Evolutionary conservation across 768 basidiomycete species (phyloP), one percentile per base, ranked within the genome.

Genomic region (Podaxis rugospora): DNA sequence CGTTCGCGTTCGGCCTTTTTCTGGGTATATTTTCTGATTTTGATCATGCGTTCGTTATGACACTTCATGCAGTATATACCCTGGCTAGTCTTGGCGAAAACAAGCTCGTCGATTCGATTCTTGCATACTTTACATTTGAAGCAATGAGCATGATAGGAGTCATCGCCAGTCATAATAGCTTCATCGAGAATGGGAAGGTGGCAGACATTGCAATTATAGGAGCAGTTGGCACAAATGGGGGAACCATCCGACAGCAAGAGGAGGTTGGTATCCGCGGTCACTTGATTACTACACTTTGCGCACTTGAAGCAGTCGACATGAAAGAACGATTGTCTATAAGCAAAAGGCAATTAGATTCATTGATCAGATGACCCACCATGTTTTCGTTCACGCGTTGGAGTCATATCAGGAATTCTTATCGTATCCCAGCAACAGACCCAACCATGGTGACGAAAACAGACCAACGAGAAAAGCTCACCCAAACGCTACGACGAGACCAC

Each of bases 61-160:
- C 97, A 99, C 52, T 87, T 84, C 97, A 96, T 98, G 72, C 97
- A 99, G 71, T 98, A 98, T 59, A 98, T 98, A 57, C 97, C 97
- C 68, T 97, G 93, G 62, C 88, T 92, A 0, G 97, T 98, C 79
- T 98, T 98, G 61, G 97, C 97, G 65, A 98, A 99, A 59, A 98
- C 94, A 55, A 98, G 85, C 72, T 99, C 97, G 74, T 98, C 95
- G 64, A 99, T 99, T 60, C 93, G 84, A 70, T 90, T 89, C 72
- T 85, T 86, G 78, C 97, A 99, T 55, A 94, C 89, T 68, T 93
- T 90, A 78, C 97, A 99, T 66, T 96, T 95, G 80, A 99, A 99
- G 76, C 97, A 99, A 65, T 95, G 91, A 4, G 97, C 95, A 71
- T 98, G 97, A 68, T 98, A 99, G 0, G 94, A 93, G 71, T 98